Percentiles rank a stretch among this genome's conserved stretches.
Conservation (phyloP, 495 filamentous ascomycete genomes). For the Tuber brumale region DNA sequence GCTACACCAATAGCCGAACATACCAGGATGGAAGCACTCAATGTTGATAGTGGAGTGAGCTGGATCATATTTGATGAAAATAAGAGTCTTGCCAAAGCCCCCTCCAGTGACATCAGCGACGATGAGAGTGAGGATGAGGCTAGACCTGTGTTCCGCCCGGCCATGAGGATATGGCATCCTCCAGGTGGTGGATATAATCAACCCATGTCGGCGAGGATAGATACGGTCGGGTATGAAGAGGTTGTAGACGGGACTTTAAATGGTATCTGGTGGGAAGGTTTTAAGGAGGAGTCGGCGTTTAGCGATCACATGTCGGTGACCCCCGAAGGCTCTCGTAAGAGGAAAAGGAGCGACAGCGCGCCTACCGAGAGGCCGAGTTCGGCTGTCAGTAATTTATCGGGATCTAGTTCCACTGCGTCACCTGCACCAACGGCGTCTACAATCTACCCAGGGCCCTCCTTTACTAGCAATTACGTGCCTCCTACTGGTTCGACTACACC, state of each 20-base stretch:
- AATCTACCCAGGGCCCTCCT: conserved; percentile 9
- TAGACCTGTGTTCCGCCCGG: conserved; percentile 12
- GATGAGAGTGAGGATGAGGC: conserved; percentile 30
- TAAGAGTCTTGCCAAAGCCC: conserved; percentile 17
- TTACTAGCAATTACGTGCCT: not conserved
- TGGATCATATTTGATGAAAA: conserved; percentile 40
- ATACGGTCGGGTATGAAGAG: conserved; percentile 36
- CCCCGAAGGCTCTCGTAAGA: conserved; percentile 6
- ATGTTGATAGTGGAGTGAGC: conserved; percentile 36
- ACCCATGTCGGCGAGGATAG: conserved; percentile 26
- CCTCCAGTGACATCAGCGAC: conserved; percentile 20
- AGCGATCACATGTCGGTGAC: conserved; percentile 9
- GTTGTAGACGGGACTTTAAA: conserved; percentile 22
- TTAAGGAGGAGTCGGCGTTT: conserved; percentile 16
- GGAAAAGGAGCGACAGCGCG: conserved; percentile 25
- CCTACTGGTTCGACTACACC: conserved; percentile 1
- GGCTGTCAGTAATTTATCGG: conserved; percentile 26
- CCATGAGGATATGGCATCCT: conserved; percentile 31
- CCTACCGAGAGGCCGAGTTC: conserved; percentile 25
- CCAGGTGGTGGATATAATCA: not conserved
- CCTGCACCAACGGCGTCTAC: conserved; percentile 28
- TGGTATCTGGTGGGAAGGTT: conserved; percentile 23
- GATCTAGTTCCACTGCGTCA: conserved; percentile 17
- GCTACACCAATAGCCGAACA: conserved; percentile 27
- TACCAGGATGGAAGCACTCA: conserved; percentile 36